These are phyloP conservation scores for Talaromyces thailandensis DNA, from an alignment of 495 filamentous ascomycete species.

Conservation along the genomic window DNA sequence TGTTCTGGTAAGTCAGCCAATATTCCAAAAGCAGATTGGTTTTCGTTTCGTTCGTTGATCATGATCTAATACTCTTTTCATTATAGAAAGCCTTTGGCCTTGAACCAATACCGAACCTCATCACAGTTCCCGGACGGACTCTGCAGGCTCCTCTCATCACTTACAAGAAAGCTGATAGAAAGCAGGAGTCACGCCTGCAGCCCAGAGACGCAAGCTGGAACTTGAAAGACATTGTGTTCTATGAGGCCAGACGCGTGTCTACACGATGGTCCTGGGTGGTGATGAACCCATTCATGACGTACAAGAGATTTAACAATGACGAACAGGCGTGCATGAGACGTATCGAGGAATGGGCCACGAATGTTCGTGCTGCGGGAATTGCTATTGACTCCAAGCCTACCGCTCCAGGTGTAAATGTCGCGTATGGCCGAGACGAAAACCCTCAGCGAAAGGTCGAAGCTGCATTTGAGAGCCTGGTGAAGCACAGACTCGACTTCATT, in stretches of 20 bases:
- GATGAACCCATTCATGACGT: neutral
- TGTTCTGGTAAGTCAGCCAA: conserved; percentile 18
- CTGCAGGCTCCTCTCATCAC: conserved; percentile 43
- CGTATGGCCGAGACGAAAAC: neutral
- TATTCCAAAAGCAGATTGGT: neutral
- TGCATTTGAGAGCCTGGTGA: neutral
- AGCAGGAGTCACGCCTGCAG: conserved; percentile 9
- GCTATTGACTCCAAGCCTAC: neutral
- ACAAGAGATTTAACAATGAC: neutral
- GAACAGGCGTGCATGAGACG: neutral
- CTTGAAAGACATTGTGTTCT: conserved; percentile 37
- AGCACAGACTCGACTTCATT: conserved; percentile 27
- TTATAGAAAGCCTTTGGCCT: conserved; percentile 43
- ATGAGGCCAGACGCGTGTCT: conserved; percentile 19
- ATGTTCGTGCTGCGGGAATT: neutral
- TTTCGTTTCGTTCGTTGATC: conserved; percentile 5
- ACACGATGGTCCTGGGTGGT: conserved; percentile 24
- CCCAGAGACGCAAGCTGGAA: conserved; percentile 48
- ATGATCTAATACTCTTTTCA: conserved; percentile 9
- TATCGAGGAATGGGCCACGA: neutral
- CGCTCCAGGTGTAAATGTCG: neutral
- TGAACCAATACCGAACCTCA: conserved; percentile 38
- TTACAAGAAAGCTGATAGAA: conserved; percentile 30
- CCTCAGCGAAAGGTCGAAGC: neutral
- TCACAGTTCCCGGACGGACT: conserved; percentile 58